These are phyloP conservation scores for Cyberlindnera samutprakarnensis DNA, from an alignment of 805 yeast species.

Conservation along the genomic window DNA sequence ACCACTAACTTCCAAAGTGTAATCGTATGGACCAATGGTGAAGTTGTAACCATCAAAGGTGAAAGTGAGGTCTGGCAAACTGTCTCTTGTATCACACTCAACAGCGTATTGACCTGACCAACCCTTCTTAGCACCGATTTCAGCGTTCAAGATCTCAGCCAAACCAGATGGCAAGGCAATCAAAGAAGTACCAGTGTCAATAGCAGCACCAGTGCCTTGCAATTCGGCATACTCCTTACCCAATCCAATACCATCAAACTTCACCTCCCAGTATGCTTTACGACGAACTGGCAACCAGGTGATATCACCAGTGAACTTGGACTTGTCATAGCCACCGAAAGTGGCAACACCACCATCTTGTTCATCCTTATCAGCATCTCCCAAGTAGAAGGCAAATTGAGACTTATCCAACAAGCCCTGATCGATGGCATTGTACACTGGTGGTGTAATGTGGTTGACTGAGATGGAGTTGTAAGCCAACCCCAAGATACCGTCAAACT, in stretches of 20 bases:
- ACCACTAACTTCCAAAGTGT: constrained; percentile 90
- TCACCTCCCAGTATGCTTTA: constrained; percentile 99
- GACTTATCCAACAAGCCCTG: constrained; percentile 77
- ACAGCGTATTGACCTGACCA: constrained; percentile 97
- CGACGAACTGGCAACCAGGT: constrained; percentile 98
- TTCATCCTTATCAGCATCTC: constrained; percentile 54
- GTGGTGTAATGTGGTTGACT: constrained; percentile 86
- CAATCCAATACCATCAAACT: constrained; percentile 80
- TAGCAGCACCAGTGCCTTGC: constrained; percentile 86
- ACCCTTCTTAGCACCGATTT: constrained; percentile 94
- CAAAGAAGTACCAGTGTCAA: constrained; percentile 97
- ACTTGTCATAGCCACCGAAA: constrained; percentile 86
- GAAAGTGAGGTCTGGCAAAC: constrained; percentile 87
- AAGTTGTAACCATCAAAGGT: constrained; percentile 87
- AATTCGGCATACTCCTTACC: constrained; percentile 89
- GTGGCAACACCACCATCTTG: constrained; percentile 87
- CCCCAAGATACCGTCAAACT: constrained; percentile 96
- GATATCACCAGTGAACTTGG: constrained; percentile 72
- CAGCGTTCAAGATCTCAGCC: constrained; percentile 91
- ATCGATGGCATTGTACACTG: constrained; percentile 81
- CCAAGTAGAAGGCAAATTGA: constrained; percentile 86
- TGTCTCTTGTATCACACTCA: constrained; percentile 81
- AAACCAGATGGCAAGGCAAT: constrained; percentile 91
- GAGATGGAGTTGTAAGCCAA: constrained; percentile 90
- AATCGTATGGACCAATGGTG: constrained; percentile 83